phyloP scores from a whole-genome alignment of 1,284 basidiomycete species.

The Sutorius eximius region DNA sequence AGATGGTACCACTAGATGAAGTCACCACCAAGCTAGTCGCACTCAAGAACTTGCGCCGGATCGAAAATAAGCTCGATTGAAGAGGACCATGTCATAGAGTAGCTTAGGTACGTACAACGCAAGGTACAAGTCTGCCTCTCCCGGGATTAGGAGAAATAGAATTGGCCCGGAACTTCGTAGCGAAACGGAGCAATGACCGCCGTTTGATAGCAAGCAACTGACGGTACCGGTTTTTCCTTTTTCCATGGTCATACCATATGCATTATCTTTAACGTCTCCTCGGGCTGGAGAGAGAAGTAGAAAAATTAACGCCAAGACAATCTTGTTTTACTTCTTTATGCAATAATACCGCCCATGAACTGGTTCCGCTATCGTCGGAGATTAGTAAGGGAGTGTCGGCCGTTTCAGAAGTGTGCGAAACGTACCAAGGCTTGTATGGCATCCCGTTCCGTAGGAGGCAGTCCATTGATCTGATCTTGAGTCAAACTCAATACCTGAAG shows the following conservation, averaged over 20 bases:
- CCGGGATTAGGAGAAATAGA: neutral
- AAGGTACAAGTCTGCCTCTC: neutral
- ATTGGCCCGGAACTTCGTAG: no score
- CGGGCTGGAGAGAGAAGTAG: neutral
- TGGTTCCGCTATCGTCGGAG: slow-evolving; percentile 43
- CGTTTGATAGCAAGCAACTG: neutral
- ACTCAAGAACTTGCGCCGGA: slow-evolving; percentile 61
- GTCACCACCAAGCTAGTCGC: slow-evolving; percentile 61
- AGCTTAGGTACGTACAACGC: slow-evolving; percentile 11
- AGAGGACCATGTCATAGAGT: slow-evolving; percentile 18
- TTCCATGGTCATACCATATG: neutral
- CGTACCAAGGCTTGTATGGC: slow-evolving; percentile 85
- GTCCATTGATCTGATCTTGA: slow-evolving; percentile 81
- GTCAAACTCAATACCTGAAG: slow-evolving; percentile 86
- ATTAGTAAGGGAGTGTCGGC: neutral
- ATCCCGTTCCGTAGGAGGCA: slow-evolving; percentile 80
- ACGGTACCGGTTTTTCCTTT: neutral
- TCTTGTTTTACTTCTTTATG: slow-evolving; percentile 8
- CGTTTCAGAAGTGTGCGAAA: slow-evolving; percentile 5
- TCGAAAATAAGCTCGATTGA: slow-evolving; percentile 55
- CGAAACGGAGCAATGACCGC: neutral
- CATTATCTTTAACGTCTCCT: neutral
- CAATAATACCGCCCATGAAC: slow-evolving; percentile 44
- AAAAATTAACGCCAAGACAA: neutral
- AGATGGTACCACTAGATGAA: slow-evolving; percentile 68